These are phyloP conservation scores for Ilyonectria robusta DNA, from an alignment of 2,329 filamentous ascomycete species.

Conservation along the genomic window DNA sequence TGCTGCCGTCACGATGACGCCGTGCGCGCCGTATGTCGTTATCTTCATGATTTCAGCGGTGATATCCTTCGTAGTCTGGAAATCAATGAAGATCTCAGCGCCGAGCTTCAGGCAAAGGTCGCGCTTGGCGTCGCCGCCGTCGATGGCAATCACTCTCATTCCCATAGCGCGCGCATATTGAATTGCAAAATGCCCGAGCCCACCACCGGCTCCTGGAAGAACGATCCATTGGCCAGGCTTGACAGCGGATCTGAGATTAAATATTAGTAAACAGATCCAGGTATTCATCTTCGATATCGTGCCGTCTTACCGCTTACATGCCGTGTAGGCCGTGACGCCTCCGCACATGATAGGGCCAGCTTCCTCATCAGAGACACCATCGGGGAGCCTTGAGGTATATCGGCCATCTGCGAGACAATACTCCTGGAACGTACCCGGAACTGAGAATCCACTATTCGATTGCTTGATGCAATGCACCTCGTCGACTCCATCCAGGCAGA, in stretches of 20 bases:
- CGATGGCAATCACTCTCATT: constrained; percentile 81
- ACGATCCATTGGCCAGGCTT: constrained; percentile 82
- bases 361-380: constrained; percentile 79
- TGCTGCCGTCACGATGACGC: constrained; percentile 86
- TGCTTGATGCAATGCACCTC: constrained; percentile 85
- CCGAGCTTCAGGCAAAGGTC: constrained; percentile 79
- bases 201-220: constrained; percentile 88
- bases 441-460: constrained; percentile 86
- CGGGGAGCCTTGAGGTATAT: constrained; percentile 83
- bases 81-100: constrained; percentile 82
- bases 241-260: constrained; percentile 65
- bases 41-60: constrained; percentile 82
- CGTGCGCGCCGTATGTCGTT: constrained; percentile 85
- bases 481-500: constrained; percentile 79
- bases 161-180: constrained; percentile 94
- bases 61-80: constrained; percentile 79
- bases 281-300: background rate
- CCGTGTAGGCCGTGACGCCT: constrained; percentile 87
- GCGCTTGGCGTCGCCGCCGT: constrained; percentile 84
- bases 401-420: constrained; percentile 87
- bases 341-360: constrained; percentile 85
- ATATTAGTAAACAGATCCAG: background rate
- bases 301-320: constrained; percentile 75
- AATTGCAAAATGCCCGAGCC: constrained; percentile 80
- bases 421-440: constrained; percentile 91